Conservation (phyloP, 192 early-diverging fungal genomes). For the Cetraspora pellucida region DNA sequence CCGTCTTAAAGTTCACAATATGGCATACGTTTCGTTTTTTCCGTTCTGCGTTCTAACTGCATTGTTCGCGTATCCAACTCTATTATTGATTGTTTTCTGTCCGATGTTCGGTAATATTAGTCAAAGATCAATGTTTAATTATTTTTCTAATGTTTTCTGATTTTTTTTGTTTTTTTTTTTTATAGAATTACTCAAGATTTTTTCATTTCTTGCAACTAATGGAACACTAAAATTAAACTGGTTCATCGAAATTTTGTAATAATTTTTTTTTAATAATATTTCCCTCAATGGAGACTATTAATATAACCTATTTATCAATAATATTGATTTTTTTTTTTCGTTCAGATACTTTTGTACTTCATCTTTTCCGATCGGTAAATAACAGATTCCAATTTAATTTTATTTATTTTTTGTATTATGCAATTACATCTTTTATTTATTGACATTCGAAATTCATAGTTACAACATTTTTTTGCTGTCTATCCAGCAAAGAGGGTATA, state of each 20-base stretch:
- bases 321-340: neutral
- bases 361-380: no score
- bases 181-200: neutral
- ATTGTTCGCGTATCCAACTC: neutral
- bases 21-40: neutral
- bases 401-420: no score
- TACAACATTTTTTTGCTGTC: no score
- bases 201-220: neutral
- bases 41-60: neutral
- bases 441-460: no score
- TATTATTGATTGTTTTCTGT: neutral
- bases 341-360: no score
- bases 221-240: neutral
- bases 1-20: neutral
- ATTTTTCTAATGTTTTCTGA: neutral
- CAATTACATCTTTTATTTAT: no score
- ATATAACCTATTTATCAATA: neutral
- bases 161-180: neutral
- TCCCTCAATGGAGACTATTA: neutral
- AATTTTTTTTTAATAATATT: neutral
- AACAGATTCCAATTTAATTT: no score
- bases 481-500: no score
- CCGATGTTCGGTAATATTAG: neutral
- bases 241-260: neutral
- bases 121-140: neutral